phyloP scores from a whole-genome alignment of 495 filamentous ascomycete genomes.

The Hamigera avellanea region DNA sequence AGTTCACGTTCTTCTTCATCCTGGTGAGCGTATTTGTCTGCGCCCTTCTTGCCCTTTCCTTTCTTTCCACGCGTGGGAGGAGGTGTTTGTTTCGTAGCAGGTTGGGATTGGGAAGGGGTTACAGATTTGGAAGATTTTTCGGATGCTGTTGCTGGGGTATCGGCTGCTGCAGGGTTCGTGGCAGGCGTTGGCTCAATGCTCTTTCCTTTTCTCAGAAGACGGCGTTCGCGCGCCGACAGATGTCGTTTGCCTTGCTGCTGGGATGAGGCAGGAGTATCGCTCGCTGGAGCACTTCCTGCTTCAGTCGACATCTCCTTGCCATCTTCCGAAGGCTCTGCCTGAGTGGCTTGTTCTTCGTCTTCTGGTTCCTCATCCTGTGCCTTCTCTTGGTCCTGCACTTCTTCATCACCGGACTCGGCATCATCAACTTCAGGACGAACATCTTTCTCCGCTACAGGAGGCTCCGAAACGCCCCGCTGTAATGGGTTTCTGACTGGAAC shows the following conservation, averaged over 20 bases:
- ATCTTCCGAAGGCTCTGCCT: background rate
- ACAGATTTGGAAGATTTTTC: conserved; percentile 1
- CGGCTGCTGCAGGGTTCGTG: conserved; percentile 4
- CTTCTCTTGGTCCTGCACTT: conserved; percentile 13
- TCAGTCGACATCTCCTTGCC: conserved; percentile 6
- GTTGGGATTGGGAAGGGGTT: conserved; percentile 6
- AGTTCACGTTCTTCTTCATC: conserved; percentile 83
- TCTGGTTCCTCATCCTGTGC: conserved; percentile 13
- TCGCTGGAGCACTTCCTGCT: conserved; percentile 5
- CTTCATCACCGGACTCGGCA: conserved; percentile 17
- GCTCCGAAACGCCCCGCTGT: conserved; percentile 17
- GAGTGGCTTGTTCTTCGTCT: conserved; percentile 6
- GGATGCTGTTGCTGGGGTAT: conserved; percentile 1
- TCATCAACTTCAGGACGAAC: conserved; percentile 14
- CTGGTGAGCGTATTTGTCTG: conserved; percentile 85
- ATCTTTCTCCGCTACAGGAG: conserved; percentile 21
- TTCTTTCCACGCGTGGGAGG: conserved; percentile 64
- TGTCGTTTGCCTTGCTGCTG: conserved; percentile 22
- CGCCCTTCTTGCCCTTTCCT: conserved; percentile 76
- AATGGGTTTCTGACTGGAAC: conserved; percentile 16
- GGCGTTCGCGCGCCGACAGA: conserved; percentile 39
- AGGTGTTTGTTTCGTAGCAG: conserved; percentile 16
- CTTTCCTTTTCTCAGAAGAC: conserved; percentile 36
- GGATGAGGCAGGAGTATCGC: conserved; percentile 10
- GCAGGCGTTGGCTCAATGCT: conserved; percentile 9